phyloP scores from a whole-genome alignment of 371 early-diverging fungal species.

The Encephalitozoon cuniculi region DNA sequence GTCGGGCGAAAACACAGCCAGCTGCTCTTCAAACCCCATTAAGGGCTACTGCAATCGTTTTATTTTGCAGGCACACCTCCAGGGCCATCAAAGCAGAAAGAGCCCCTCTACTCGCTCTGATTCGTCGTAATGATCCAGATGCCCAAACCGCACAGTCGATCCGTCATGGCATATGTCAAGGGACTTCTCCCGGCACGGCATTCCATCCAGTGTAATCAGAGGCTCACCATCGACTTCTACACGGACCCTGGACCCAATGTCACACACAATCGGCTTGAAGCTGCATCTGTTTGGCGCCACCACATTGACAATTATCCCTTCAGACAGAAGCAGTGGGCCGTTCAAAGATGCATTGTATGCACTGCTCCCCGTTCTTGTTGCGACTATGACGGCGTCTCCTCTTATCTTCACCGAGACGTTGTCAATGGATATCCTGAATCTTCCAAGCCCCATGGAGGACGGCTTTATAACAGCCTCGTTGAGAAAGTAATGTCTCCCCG shows the following conservation, averaged over 20 bases:
- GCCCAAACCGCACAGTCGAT: not conserved
- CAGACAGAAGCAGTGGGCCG: constrained; percentile 40
- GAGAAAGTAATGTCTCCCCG: constrained; percentile 8
- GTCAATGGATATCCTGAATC: constrained; percentile 27
- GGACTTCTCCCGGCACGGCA: constrained; percentile 62
- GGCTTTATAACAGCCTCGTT: constrained; percentile 49
- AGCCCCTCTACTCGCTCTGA: not conserved
- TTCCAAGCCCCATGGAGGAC: constrained; percentile 13
- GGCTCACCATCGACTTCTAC: not conserved
- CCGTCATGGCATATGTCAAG: constrained; percentile 11
- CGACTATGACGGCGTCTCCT: constrained; percentile 51
- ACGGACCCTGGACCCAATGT: not conserved
- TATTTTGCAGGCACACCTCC: not conserved
- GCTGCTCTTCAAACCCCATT: constrained; percentile 64
- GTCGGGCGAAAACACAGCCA: constrained; percentile 97
- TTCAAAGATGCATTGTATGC: constrained; percentile 51
- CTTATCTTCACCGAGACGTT: constrained; percentile 1
- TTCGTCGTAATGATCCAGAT: not conserved
- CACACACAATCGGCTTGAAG: constrained; percentile 23
- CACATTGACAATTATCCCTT: constrained; percentile 19
- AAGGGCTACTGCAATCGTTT: constrained; percentile 10
- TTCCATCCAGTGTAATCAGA: not conserved
- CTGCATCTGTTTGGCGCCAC: constrained; percentile 18
- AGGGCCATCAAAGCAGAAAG: not conserved
- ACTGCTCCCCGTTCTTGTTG: constrained; percentile 46